These are phyloP conservation scores for Toxoplasma gondii DNA, from an alignment of 169 alveolate genomes.

Conservation along the genomic window DNA sequence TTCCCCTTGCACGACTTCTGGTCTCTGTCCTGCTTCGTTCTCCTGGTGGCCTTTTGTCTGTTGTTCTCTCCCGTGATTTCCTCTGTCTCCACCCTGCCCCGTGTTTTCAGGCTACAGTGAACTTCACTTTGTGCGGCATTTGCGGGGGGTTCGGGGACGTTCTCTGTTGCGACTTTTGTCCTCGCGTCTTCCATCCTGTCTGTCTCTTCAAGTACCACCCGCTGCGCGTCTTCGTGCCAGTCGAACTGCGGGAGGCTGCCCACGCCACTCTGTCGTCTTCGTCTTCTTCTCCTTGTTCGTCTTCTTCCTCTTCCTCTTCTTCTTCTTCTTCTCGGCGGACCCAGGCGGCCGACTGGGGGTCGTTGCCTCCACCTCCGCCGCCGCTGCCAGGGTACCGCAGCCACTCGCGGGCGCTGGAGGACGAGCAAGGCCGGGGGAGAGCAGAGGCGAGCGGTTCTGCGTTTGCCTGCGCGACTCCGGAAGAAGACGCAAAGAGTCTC, in stretches of 20 bases:
- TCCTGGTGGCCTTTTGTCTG: neutral
- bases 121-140: conserved; percentile 40
- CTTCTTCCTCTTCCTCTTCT: neutral
- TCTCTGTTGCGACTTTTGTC: conserved; percentile 61
- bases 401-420: neutral
- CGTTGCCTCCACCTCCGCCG: conserved; percentile 36
- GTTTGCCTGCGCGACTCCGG: neutral
- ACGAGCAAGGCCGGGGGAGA: neutral
- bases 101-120: conserved; percentile 5
- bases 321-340: neutral
- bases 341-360: neutral
- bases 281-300: neutral
- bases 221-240: conserved; percentile 36
- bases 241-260: conserved; percentile 22
- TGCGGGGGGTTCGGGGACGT: conserved; percentile 49
- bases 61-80: neutral
- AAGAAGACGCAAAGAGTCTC: neutral
- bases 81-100: neutral
- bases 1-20: neutral
- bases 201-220: conserved; percentile 54
- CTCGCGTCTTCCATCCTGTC: conserved; percentile 42
- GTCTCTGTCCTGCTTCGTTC: too few relatives aligned
- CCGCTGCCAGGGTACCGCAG: conserved; percentile 36
- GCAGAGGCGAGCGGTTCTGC: neutral
- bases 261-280: neutral